A percentile compares a stretch with the other conserved stretches of the same genome.
phyloP scores from a whole-genome alignment of 2,329 filamentous ascomycete species.

The Botrytis byssoidea region DNA sequence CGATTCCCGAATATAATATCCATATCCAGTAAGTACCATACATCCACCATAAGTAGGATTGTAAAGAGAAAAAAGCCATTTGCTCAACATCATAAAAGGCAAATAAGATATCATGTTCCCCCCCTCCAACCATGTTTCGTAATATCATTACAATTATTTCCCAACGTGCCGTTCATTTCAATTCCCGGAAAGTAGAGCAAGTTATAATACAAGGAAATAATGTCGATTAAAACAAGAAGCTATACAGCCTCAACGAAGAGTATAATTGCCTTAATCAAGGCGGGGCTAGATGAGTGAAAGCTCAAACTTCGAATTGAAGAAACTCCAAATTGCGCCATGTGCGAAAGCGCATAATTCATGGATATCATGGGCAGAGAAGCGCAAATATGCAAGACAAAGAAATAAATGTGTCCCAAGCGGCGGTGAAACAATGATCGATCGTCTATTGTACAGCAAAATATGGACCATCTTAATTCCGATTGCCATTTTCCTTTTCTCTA shows the following conservation, averaged over 20 bases:
- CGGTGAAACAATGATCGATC: not conserved
- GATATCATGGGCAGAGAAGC: conserved; percentile 1
- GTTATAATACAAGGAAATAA: conserved; percentile 9
- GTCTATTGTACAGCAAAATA: not conserved
- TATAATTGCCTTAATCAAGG: not conserved
- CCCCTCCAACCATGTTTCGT: conserved; percentile 2
- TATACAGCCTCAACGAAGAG: conserved; percentile 4
- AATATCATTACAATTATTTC: conserved; percentile 20
- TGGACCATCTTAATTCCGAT: conserved; percentile 8
- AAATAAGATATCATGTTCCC: not conserved
- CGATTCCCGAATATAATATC: conserved; percentile 5
- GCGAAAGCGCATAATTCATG: not conserved
- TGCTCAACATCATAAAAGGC: not conserved
- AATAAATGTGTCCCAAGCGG: not conserved
- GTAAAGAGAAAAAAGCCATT: not conserved
- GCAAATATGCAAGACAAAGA: conserved; percentile 12
- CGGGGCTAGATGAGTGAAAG: not conserved
- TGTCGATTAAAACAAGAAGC: conserved; percentile 5
- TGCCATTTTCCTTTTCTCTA: conserved; percentile 30
- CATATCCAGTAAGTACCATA: conserved; percentile 6
- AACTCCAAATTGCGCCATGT: conserved; percentile 1
- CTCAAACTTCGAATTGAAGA: not conserved
- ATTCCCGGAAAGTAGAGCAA: not conserved
- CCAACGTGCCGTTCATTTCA: conserved; percentile 3
- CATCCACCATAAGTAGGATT: not conserved